Evolutionary conservation across 176 grass and related monocot species (phyloP), one percentile per base, ranked within the genome.

Genomic region (Pontederia paniculata): DNA sequence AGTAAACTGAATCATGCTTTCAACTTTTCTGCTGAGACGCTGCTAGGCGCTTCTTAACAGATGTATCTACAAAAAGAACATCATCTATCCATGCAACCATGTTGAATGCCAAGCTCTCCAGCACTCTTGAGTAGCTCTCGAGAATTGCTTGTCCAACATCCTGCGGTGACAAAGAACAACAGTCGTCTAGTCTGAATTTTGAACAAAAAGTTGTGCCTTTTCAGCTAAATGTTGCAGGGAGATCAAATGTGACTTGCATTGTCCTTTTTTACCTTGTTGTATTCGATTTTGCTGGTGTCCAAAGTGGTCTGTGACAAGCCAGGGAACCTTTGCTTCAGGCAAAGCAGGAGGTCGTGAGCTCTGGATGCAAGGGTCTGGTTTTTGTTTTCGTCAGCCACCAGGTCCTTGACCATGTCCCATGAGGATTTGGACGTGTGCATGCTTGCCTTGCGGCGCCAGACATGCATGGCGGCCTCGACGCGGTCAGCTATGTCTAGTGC

Each of bases 61-160:
- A 62, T 46, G 68, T 84, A 76, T 95, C 89, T 9, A 69, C 72
- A 69, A 88, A 82, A 63, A 88, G 71, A 60, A 88, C 89, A 45
- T 95, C 89, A 45, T 84, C 84, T 52, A 81, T 82, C 89, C 84
- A 95, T 14, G 89, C 88, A 48, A 95, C 75, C 3, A 88, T 72
- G 67, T 95, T 95, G 66, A 82, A 95, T 44, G 89, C 84, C 60
- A 88, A 54, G 70, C 89, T 95, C 74, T 95, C 89, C 50, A 95
- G 16, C 55, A 94, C 89, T 67, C 89, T 88, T 12, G 89, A 94
- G 71, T 94, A 94, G 80, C 89, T 94, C 80, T 94, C 89, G 44
- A 94, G 57, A 37, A 94, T 88, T 44, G 89, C 84, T 60, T 88
- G 89, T 17, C 89, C 89, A 53, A 94, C 81, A 79, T 94, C 89